Percentiles rank a stretch among this genome's conserved stretches.
Conservation (phyloP, 2,329 filamentous ascomycete genomes). For the Pseudogymnoascus verrucosus region DNA sequence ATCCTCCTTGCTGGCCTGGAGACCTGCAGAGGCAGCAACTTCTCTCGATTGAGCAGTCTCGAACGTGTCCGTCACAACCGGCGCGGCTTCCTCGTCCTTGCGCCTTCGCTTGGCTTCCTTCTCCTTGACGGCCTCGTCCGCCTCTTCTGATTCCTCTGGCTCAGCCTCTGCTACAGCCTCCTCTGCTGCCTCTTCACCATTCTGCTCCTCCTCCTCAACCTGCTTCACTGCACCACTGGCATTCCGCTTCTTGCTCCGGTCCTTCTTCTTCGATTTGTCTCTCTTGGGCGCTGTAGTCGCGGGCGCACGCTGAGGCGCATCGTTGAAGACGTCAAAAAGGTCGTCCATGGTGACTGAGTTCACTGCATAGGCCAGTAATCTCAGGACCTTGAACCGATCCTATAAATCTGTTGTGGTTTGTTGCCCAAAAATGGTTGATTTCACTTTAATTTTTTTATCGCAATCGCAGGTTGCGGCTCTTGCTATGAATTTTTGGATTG, state of each 20-base stretch:
- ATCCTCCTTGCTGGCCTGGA: constrained; percentile 20
- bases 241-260: constrained; percentile 77
- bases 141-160: constrained; percentile 28
- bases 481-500: constrained; percentile 7
- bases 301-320: constrained; percentile 45
- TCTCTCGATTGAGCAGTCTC: constrained; percentile 92
- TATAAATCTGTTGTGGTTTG: constrained; percentile 5
- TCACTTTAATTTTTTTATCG: constrained; percentile 4
- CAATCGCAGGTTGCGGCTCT: constrained; percentile 9
- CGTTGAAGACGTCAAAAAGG: constrained; percentile 75
- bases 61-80: constrained; percentile 87
- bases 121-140: constrained; percentile 35
- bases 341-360: constrained; percentile 54
- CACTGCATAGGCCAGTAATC: constrained; percentile 4
- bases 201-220: constrained; percentile 37
- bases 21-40: constrained; percentile 52
- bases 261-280: constrained; percentile 41
- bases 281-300: constrained; percentile 26
- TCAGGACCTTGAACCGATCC: constrained; percentile 2
- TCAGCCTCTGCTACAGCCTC: constrained; percentile 16
- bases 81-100: constrained; percentile 57
- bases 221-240: constrained; percentile 69
- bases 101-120: constrained; percentile 53
- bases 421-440: not conserved
- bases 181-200: constrained; percentile 54